Evolutionary conservation across 208 protist species (phyloP), one percentile per base, ranked within the genome.

Genomic region (Endotrypanum monterogeii): DNA sequence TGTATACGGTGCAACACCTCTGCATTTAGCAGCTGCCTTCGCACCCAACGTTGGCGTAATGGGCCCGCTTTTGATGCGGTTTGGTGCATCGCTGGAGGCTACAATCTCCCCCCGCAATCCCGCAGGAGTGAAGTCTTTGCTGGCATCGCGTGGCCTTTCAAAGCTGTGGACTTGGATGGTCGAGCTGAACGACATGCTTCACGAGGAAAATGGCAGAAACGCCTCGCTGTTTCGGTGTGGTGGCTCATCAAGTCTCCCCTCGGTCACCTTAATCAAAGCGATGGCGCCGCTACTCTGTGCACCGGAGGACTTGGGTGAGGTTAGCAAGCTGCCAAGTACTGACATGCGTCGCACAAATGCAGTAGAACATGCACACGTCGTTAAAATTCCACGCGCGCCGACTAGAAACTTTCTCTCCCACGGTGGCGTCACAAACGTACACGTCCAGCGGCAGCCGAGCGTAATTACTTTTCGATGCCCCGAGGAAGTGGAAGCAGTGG

Each of bases 21-120:
- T 96, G 25, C 83, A 88, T 28, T 82, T 86, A 44, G 89, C 92
- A 1, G 88, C 89, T 0, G 83, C 88, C 28, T 68, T 77, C 30
- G 80, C 79, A 35, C 61, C 77, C 0, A 89, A 88, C 51, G 76
- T 81, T 14, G 71, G 62, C 30, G 54, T 84, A 23, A 66, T 91
- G 32, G 80, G 88, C 23, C 55, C 74, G 12, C 61, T 75, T 5
- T 74, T 96, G 3, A 65, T 92, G n/a, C 67, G 75, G 44, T 68
- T 76, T 48, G 89, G 89, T 23, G 92, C 92, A 1, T 71, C 83
- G n/a, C 63, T 85, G 3, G 54, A 35, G 11, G 73, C 51, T 5
- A 63, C 4, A 28, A 18, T 67, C n/a, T 41, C 12, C 48, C 12
- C 52, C 20, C 41, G 23, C 25, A 76, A 32, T n/a, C 1, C 30